These are phyloP conservation scores for Pythium guiyangense DNA, from an alignment of 352 stramenopile genomes.

Conservation along the genomic window DNA sequence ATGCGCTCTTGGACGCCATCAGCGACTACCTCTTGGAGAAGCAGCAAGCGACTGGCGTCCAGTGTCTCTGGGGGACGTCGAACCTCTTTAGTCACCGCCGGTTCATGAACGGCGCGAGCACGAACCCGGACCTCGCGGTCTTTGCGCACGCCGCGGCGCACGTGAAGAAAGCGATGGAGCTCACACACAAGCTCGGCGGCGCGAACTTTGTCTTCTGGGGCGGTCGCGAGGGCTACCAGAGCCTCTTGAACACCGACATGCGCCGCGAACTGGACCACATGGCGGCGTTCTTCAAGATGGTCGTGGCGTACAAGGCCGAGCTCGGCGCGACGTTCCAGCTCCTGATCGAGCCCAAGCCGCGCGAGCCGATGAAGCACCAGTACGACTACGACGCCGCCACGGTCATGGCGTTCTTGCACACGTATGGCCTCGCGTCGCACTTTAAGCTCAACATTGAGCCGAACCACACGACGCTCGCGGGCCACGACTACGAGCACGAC, in stretches of 20 bases:
- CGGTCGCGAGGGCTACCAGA: constrained; percentile 78
- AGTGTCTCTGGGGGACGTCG: constrained; percentile 78
- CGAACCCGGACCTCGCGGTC: constrained; percentile 82
- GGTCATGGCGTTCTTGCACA: constrained; percentile 77
- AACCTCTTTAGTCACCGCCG: constrained; percentile 74
- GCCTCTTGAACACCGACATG: constrained; percentile 73
- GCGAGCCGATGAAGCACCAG: constrained; percentile 86
- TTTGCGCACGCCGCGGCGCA: constrained; percentile 70
- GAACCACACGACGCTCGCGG: constrained; percentile 85
- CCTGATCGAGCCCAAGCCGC: constrained; percentile 82
- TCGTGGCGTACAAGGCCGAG: constrained; percentile 71
- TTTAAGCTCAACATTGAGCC: constrained; percentile 90
- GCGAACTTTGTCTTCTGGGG: constrained; percentile 88
- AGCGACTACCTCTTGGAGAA: constrained; percentile 47
- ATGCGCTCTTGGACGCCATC: constrained; percentile 30
- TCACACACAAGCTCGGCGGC: constrained; percentile 77
- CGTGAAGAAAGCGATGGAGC: constrained; percentile 86
- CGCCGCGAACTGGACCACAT: constrained; percentile 81
- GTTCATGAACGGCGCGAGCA: constrained; percentile 84
- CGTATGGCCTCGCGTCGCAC: constrained; percentile 67
- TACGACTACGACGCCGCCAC: constrained; percentile 89
- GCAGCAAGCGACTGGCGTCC: constrained; percentile 71
- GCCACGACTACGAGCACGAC: constrained; percentile 84
- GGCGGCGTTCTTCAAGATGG: constrained; percentile 79
- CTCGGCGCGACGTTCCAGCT: constrained; percentile 72